These are phyloP conservation scores for Gossypioides kirkii DNA, from an alignment of 345 rosid genomes.

Conservation along the genomic window DNA sequence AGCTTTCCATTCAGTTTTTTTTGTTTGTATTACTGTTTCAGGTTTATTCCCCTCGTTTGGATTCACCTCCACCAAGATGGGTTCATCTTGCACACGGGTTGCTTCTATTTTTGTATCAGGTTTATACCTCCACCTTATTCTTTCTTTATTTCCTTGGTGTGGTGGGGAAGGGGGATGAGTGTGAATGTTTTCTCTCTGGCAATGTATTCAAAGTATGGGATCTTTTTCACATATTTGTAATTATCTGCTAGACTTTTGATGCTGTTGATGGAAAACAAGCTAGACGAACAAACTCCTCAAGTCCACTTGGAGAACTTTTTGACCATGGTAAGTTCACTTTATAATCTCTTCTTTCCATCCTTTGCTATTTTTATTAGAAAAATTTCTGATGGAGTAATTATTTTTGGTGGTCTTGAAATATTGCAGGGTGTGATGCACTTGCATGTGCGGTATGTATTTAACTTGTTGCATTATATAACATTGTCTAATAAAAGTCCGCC, in stretches of 20 bases:
- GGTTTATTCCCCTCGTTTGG: constrained; percentile 83
- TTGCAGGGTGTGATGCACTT: constrained; percentile 98
- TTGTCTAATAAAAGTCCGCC: neutral
- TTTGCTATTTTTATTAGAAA: neutral
- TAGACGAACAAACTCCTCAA: constrained; percentile 76
- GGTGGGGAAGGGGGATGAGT: neutral
- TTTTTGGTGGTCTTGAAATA: constrained; percentile 13
- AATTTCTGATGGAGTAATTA: constrained; percentile 16
- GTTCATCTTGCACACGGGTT: constrained; percentile 87
- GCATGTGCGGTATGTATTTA: constrained; percentile 85
- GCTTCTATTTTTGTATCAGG: constrained; percentile 95
- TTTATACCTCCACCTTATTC: constrained; percentile 20
- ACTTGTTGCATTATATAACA: neutral
- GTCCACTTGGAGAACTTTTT: constrained; percentile 94
- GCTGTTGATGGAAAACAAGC: constrained; percentile 99
- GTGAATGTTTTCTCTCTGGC: neutral
- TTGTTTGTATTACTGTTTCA: constrained; percentile 18
- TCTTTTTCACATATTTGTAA: constrained; percentile 2
- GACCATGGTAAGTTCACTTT: constrained; percentile 66
- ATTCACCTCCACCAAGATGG: constrained; percentile 96
- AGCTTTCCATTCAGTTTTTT: neutral
- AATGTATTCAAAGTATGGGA: neutral
- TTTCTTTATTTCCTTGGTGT: neutral
- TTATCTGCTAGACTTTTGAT: constrained; percentile 77
- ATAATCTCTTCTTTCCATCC: neutral